Base-by-base conservation (phyloP, 805 yeast genomes). In the Yamadazyma paraphyllophila region DNA sequence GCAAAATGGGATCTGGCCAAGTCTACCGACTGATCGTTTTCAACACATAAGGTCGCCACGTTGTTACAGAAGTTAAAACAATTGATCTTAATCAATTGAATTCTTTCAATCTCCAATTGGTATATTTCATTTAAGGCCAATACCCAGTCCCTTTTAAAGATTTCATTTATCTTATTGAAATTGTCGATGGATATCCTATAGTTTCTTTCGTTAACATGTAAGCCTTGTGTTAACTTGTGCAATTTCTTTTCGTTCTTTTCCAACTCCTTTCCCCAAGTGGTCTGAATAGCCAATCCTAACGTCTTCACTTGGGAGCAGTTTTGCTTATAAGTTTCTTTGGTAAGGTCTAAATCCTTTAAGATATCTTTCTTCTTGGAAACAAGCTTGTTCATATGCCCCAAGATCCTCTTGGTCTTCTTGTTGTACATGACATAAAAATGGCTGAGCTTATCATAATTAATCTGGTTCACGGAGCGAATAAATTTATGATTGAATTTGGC, bases 51-150 rank as follows among this genome's bases (percentile, higher is more conserved):
- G 0, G 88, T 74, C 7, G 95, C 86, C 7, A 86, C 71, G 33
- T 82, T 73, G 62, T 88, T 88, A 39, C 92, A 81, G 57, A 74
- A 88, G 36, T 82, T 85, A 86, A 96, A 89, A 48, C 89, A 63
- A 53, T 82, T 86, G 13, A 83, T 70, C 56, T 87, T 84, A 46
- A 85, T 58, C 50, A 82, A 76, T 55, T 83, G 84, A 45, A 87
- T 77, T 50, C 91, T 76, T 58, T 85, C 89, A 40, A 80, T 78
- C 59, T 88, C 96, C 39, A 85, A 62, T 43, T 69, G 75, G 63
- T 88, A 90, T 50, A 84, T 71, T 50, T 76, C 77, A 51, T 75
- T 80, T 37, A 88, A 76, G 0, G 85, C 73, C 4, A 70, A 59
- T 47, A 74, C 71, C 96, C 96, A 88, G 53, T 88, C 90, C 26